Conservation (phyloP, 768 basidiomycete genomes). For the Lactarius vividus region DNA sequence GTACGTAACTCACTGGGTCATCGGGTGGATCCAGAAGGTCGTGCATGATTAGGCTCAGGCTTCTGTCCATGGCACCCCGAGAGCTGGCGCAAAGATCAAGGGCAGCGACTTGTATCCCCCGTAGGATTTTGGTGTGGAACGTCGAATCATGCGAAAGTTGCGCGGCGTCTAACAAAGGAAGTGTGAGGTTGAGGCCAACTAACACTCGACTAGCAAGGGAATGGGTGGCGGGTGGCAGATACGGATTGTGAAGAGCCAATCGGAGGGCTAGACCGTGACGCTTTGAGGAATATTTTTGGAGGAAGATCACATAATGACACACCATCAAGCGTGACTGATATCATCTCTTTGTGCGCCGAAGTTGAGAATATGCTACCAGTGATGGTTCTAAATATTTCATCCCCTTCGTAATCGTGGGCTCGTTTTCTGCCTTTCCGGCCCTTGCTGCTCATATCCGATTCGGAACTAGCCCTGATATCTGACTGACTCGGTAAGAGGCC, state of each 20-base stretch:
- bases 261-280: constrained; percentile 40
- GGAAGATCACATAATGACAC: constrained; percentile 28
- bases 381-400: constrained; percentile 60
- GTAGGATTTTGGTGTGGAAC: constrained; percentile 46
- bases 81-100: constrained; percentile 53
- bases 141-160: constrained; percentile 51
- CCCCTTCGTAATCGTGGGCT: constrained; percentile 68
- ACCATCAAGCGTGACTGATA: constrained; percentile 62
- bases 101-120: constrained; percentile 47
- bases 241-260: constrained; percentile 47
- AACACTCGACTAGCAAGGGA: constrained; percentile 60
- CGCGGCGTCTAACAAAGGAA: constrained; percentile 55
- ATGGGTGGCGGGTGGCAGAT: constrained; percentile 50
- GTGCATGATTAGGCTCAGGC: constrained; percentile 53
- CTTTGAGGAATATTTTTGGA: background rate
- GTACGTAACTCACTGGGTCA: constrained; percentile 34
- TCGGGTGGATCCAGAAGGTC: constrained; percentile 21
- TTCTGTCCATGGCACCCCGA: constrained; percentile 57
- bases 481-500: constrained; percentile 30
- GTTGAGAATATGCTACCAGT: constrained; percentile 49
- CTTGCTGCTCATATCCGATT: constrained; percentile 31
- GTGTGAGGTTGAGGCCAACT: constrained; percentile 52
- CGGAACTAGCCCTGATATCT: constrained; percentile 33
- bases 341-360: constrained; percentile 47
- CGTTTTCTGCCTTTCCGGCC: constrained; percentile 66